These are phyloP conservation scores for Cyathus striatus DNA, from an alignment of 768 basidiomycete genomes.

Conservation along the genomic window DNA sequence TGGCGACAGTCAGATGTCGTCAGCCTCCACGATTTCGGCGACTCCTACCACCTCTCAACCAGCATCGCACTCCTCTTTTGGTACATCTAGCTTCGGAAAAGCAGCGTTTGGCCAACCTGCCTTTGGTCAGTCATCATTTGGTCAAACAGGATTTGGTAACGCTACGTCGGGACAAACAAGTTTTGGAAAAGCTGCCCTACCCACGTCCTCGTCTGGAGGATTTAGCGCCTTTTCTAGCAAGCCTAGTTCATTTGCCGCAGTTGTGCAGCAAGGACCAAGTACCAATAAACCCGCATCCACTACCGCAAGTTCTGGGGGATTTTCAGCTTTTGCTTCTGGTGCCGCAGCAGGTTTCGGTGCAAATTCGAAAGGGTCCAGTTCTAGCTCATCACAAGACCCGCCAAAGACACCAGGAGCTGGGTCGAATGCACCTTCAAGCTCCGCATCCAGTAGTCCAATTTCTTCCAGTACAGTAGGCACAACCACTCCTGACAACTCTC, in stretches of 20 bases:
- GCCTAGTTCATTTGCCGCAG: slow-evolving; percentile 18
- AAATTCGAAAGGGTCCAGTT: no score
- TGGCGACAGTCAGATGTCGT: slow-evolving; percentile 12
- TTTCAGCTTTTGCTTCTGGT: slow-evolving; percentile 7
- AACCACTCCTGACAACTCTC: no score
- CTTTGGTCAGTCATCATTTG: slow-evolving; percentile 31
- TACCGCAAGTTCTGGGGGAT: neutral
- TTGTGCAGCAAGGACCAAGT: slow-evolving; percentile 1
- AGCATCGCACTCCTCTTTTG: slow-evolving; percentile 20
- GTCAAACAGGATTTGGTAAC: slow-evolving; percentile 10
- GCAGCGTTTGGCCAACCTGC: slow-evolving; percentile 20
- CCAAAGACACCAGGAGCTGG: no score
- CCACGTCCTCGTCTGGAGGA: neutral
- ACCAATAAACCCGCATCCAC: slow-evolving; percentile 1
- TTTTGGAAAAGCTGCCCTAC: slow-evolving; percentile 3
- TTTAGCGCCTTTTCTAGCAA: slow-evolving; percentile 21
- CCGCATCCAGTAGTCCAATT: no score
- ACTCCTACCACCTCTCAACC: neutral
- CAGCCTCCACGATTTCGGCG: slow-evolving; percentile 5
- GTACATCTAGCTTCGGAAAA: slow-evolving; percentile 17
- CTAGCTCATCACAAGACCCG: no score
- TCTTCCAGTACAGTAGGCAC: no score
- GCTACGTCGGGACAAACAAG: slow-evolving; percentile 3
- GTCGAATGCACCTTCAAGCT: no score
- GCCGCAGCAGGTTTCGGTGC: slow-evolving; percentile 2